Base-by-base conservation (phyloP, 208 protist genomes). In the Acanthamoeba royreba region DNA sequence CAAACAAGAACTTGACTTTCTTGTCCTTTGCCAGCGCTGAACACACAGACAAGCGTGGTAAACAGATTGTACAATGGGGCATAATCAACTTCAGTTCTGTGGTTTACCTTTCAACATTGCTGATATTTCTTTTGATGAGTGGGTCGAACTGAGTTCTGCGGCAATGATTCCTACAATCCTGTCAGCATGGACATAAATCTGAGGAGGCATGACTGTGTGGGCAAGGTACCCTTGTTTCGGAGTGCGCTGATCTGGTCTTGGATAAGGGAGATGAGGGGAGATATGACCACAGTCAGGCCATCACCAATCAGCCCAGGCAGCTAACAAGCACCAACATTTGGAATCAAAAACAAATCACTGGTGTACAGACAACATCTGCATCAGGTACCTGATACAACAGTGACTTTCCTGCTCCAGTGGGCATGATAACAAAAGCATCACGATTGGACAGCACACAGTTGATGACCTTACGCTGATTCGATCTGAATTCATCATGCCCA, bases 221-320 rank as follows among this genome's bases (percentile, higher is more conserved):
- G n/a, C 52, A 61, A 28, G 17, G 22, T 1, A 86, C 46, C 43
- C 40, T 46, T 53, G 19, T 28, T 46, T 0, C 77, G 77, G 28
- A 55, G 40, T 22, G 77, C 77, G 0, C 4, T 86, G 4, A 98
- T 95, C 96, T 99, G 99, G 93, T 99, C 99, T 81, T 98, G 94
- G 96, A 99, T 99, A 8, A 99, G 96, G 22, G 98, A 97, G 17
- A 99, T 91, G 8, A 99, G 96, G 42, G 99, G 99, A 0, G 98
- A 99, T 2, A 99, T 96, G 17, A 99, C 97, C 15, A 98, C 63
- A 0, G 96, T 96, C 2, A 98, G 15, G 25, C 95, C 96, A 17
- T 53, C n/a, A 13, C 33, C 25, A 22, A 94, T 35, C 0, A 98
- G 2, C 11, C 95, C 96, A 9, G 98, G 98, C 2, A 98, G 94